Percentiles rank a stretch among this genome's conserved stretches.
phyloP scores from a whole-genome alignment of 2,329 filamentous ascomycete genomes.

The Claviceps lovelessii region DNA sequence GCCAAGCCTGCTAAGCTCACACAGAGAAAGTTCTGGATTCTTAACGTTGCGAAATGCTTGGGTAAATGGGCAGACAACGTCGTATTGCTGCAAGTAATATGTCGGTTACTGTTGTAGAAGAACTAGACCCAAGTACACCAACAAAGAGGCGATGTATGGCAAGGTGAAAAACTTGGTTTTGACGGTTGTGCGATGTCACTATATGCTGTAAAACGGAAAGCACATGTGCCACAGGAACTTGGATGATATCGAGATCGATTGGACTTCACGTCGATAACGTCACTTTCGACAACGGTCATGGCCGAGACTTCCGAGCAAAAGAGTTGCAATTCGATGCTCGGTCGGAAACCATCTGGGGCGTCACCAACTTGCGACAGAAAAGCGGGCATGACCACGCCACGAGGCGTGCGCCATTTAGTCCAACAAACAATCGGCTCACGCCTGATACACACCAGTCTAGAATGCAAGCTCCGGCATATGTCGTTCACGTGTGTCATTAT shows the following conservation, averaged over 20 bases:
- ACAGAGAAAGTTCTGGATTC: neutral
- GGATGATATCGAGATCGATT: neutral
- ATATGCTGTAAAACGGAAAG: neutral
- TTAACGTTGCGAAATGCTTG: neutral
- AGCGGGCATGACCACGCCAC: neutral
- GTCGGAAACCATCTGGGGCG: neutral
- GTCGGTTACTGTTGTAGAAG: neutral
- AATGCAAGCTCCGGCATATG: neutral
- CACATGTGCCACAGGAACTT: neutral
- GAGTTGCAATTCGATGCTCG: neutral
- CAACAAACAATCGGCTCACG: neutral
- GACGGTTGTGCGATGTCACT: neutral
- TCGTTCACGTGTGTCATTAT: neutral
- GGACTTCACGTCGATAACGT: neutral
- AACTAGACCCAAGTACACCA: neutral
- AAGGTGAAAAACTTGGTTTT: neutral
- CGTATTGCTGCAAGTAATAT: neutral
- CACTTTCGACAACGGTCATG: neutral
- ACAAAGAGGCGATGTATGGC: neutral
- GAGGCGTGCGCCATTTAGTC: neutral
- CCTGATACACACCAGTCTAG: neutral
- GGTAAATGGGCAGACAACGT: neutral
- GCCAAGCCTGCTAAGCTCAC: too few species aligned
- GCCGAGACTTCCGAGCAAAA: neutral
- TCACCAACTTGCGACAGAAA: neutral